phyloP scores from a whole-genome alignment of 2,329 filamentous ascomycete species.

The Ophiostoma novo-ulmi region DNA sequence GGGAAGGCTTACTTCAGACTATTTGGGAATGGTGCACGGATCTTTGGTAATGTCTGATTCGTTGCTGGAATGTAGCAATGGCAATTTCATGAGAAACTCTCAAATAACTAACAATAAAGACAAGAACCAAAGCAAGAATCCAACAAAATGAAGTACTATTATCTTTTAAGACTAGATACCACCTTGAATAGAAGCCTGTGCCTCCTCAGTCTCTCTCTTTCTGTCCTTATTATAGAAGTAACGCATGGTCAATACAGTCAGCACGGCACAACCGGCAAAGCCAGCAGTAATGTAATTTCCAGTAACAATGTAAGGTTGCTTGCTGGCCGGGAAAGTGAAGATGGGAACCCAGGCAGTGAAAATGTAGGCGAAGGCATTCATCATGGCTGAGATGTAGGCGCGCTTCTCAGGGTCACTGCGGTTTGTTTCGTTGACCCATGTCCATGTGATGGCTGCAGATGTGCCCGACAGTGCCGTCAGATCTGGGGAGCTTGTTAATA shows the following conservation, averaged over 20 bases:
- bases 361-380: slow-evolving; percentile 33
- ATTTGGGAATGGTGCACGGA: neutral
- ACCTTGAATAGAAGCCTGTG: neutral
- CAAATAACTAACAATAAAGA: too few relatives aligned
- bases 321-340: slow-evolving; percentile 32
- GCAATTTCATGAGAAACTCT: neutral
- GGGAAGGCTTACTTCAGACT: neutral
- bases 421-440: slow-evolving; percentile 26
- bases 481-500: slow-evolving; percentile 23
- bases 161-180: neutral
- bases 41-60: neutral
- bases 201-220: neutral
- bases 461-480: slow-evolving; percentile 28
- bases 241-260: slow-evolving; percentile 28
- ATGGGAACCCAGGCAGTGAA: slow-evolving; percentile 33
- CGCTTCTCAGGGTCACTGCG: slow-evolving; percentile 31
- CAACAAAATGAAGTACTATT: too few relatives aligned
- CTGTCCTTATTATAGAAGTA: slow-evolving; percentile 29
- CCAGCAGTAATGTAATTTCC: slow-evolving; percentile 32
- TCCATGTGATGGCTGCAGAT: slow-evolving; percentile 30
- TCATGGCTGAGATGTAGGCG: slow-evolving; percentile 32
- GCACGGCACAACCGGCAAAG: slow-evolving; percentile 20
- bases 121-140: too few relatives aligned
- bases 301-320: slow-evolving; percentile 32
- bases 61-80: neutral